Percentiles rank a stretch among this genome's conserved stretches.
Conservation (phyloP, 495 filamentous ascomycete species). For the Penicillium coprophilum region DNA sequence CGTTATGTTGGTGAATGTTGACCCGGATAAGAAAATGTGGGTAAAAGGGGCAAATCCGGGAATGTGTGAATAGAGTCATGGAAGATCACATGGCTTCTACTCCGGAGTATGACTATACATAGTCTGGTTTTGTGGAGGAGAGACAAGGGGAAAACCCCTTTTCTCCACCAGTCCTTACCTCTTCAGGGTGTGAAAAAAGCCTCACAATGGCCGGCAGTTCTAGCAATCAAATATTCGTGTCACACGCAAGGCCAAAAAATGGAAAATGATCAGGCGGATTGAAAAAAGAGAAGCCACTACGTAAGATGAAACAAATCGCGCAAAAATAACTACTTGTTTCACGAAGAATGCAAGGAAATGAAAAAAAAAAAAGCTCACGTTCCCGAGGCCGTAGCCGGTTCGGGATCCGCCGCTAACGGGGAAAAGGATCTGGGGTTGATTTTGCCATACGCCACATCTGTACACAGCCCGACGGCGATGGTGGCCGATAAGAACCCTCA, state of each 20-base stretch:
- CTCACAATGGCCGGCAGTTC: constrained; percentile 18
- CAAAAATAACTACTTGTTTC: constrained; percentile 16
- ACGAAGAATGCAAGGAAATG: neutral
- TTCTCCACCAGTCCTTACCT: constrained; percentile 25
- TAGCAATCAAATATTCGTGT: constrained; percentile 13
- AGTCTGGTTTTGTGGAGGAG: constrained; percentile 18
- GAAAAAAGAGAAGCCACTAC: constrained; percentile 16
- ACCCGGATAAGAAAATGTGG: constrained; percentile 22
- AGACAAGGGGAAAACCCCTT: constrained; percentile 11
- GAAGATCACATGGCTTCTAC: constrained; percentile 3
- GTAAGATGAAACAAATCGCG: constrained; percentile 29
- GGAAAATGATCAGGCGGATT: constrained; percentile 22
- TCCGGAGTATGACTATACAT: neutral
- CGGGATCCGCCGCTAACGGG: constrained; percentile 34
- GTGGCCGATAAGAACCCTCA: constrained; percentile 1
- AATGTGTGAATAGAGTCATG: constrained; percentile 6
- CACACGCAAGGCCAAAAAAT: constrained; percentile 22
- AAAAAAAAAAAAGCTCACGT: constrained; percentile 5
- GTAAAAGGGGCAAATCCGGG: constrained; percentile 13
- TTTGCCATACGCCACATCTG: constrained; percentile 8
- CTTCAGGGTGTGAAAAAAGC: constrained; percentile 15
- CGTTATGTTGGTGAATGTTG: constrained; percentile 24
- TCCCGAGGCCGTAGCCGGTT: constrained; percentile 29
- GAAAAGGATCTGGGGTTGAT: constrained; percentile 31
- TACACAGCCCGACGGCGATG: constrained; percentile 4